phyloP scores from a whole-genome alignment of 2,329 filamentous ascomycete species.

The Lithohypha guttulata region DNA sequence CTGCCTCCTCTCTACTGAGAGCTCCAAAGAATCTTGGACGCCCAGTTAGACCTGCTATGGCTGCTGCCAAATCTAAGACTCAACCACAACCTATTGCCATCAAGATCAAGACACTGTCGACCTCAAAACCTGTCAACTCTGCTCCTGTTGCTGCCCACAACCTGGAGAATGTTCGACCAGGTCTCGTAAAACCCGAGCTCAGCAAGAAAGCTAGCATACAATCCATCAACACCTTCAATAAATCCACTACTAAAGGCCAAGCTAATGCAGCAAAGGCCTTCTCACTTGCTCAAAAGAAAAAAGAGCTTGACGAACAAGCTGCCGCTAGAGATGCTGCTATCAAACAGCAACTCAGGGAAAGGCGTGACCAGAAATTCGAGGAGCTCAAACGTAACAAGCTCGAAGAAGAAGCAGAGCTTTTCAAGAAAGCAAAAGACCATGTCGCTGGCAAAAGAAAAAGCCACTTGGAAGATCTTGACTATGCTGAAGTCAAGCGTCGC shows the following conservation, averaged over 20 bases:
- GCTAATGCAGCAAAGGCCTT: background rate
- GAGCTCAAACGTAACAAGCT: constrained; percentile 54
- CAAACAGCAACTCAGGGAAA: constrained; percentile 71
- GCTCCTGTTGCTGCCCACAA: constrained; percentile 47
- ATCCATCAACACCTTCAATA: constrained; percentile 56
- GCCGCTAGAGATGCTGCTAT: constrained; percentile 67
- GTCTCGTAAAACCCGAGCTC: constrained; percentile 36
- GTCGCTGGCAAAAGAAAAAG: constrained; percentile 58
- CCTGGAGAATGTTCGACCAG: constrained; percentile 46
- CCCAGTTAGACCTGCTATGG: constrained; percentile 22
- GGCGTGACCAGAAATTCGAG: constrained; percentile 52
- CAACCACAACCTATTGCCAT: constrained; percentile 36
- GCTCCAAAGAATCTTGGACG: constrained; percentile 28
- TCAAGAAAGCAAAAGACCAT: constrained; percentile 37
- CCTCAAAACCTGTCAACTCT: constrained; percentile 37
- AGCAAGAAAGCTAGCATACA: constrained; percentile 58
- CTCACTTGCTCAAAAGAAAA: constrained; percentile 57
- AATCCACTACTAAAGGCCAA: background rate
- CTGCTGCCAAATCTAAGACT: constrained; percentile 30
- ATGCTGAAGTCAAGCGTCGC: constrained; percentile 35
- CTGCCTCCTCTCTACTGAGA: constrained; percentile 18
- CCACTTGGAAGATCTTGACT: constrained; percentile 42
- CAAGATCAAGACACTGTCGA: constrained; percentile 38
- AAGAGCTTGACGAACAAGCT: constrained; percentile 70
- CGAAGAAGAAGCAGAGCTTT: constrained; percentile 49